A percentile compares a stretch with the other conserved stretches of the same genome.
These are phyloP conservation scores for Nakazawaea wyomingensis DNA, from an alignment of 805 yeast genomes.

Conservation along the genomic window DNA sequence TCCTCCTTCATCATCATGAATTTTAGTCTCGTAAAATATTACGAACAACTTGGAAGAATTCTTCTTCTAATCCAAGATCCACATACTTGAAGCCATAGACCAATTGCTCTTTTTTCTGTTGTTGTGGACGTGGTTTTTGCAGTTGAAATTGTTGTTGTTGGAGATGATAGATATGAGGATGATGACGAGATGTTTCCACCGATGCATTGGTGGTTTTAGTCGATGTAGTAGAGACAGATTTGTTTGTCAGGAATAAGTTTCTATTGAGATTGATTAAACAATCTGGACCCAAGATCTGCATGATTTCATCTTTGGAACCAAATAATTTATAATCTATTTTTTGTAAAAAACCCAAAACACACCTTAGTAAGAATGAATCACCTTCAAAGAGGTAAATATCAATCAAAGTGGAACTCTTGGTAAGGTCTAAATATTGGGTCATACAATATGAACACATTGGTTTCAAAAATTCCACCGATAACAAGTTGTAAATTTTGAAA, in stretches of 20 bases:
- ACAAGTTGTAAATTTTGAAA: slow-evolving; percentile 37
- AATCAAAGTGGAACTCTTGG: slow-evolving; percentile 42
- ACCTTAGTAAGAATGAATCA: slow-evolving; percentile 47
- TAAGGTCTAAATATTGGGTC: slow-evolving; percentile 39
- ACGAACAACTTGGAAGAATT: slow-evolving; percentile 40
- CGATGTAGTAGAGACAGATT: too few species aligned
- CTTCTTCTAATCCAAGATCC: slow-evolving; percentile 45
- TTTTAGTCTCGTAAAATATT: slow-evolving; percentile 28
- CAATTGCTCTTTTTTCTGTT: slow-evolving; percentile 1
- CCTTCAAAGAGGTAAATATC: slow-evolving; percentile 63
- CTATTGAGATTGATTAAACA: slow-evolving; percentile 24
- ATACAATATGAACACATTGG: slow-evolving; percentile 41
- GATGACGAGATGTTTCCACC: too few species aligned
- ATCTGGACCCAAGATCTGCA: slow-evolving; percentile 32
- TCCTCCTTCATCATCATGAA: too few species aligned
- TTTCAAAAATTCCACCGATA: slow-evolving; percentile 37
- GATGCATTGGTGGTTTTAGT: too few species aligned
- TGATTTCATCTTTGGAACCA: slow-evolving; percentile 44
- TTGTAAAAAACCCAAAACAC: slow-evolving; percentile 46
- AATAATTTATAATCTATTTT: slow-evolving; percentile 45
- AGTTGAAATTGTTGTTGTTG: neutral
- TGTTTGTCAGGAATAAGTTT: too few species aligned
- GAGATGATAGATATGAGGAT: too few species aligned
- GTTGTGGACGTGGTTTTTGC: too few species aligned
- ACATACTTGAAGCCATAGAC: slow-evolving; percentile 28